These are phyloP conservation scores for Discostella pseudostelligera DNA, from an alignment of 108 stramenopile species.

Conservation along the genomic window DNA sequence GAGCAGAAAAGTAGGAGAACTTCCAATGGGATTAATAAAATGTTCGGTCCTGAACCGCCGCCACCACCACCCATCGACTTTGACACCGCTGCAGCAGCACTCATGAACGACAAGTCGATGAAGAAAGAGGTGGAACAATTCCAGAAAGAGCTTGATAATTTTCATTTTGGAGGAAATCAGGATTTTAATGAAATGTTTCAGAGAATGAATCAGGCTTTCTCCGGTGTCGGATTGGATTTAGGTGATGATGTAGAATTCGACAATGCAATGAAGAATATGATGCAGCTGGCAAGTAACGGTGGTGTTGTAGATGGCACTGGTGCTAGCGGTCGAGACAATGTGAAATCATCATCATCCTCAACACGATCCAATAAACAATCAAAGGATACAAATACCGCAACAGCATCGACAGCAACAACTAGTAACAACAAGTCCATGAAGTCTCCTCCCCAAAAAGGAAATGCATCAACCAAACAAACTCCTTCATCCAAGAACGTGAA, in stretches of 20 bases:
- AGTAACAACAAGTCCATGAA: conserved; percentile 13
- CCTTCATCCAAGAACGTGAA: conserved; percentile 3
- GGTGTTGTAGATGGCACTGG: neutral
- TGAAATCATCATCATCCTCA: conserved; percentile 3
- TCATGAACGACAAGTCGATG: conserved; percentile 26
- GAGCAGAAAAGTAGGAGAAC: neutral
- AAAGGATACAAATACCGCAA: neutral
- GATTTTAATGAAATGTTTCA: neutral
- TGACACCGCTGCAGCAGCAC: neutral
- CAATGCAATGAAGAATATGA: conserved; percentile 16
- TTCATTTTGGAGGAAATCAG: neutral
- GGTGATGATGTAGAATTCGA: conserved; percentile 22
- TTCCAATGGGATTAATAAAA: neutral
- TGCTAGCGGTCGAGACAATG: neutral
- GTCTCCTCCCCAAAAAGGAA: conserved; percentile 4
- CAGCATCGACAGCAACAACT: neutral
- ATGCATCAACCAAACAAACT: neutral
- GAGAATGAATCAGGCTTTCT: too few relatives aligned
- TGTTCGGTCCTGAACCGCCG: conserved; percentile 30
- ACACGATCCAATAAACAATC: conserved; percentile 2
- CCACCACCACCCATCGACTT: conserved; percentile 2
- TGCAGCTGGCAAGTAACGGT: conserved; percentile 6
- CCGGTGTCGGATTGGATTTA: neutral
- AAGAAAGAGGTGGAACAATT: conserved; percentile 42
- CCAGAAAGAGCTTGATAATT: neutral